These are phyloP conservation scores for Globisporangium barbulae DNA, from an alignment of 352 stramenopile species.

Conservation along the genomic window DNA sequence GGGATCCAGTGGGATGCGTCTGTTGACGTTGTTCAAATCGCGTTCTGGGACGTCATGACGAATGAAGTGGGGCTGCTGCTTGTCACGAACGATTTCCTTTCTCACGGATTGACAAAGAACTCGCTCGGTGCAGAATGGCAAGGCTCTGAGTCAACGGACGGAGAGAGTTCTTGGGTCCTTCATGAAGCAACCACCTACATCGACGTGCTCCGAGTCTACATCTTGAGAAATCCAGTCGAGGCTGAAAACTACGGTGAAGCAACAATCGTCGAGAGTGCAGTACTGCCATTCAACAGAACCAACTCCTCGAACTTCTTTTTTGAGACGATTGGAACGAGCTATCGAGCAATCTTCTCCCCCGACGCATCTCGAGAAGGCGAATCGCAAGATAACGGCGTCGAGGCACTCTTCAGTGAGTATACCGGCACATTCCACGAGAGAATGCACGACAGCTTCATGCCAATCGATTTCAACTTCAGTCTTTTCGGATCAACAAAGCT, in stretches of 20 bases:
- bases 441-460: conserved; percentile 47
- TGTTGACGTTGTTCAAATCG: conserved; percentile 49
- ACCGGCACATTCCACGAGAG: conserved; percentile 28
- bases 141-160: neutral
- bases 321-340: conserved; percentile 60
- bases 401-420: conserved; percentile 28
- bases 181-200: conserved; percentile 63
- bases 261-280: conserved; percentile 7
- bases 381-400: conserved; percentile 24
- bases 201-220: conserved; percentile 50
- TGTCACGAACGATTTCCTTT: conserved; percentile 49
- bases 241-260: conserved; percentile 14
- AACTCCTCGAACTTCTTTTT: conserved; percentile 55
- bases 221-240: conserved; percentile 31
- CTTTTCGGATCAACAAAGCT: conserved; percentile 22
- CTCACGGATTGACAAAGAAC: conserved; percentile 38
- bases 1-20: conserved; percentile 69
- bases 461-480: conserved; percentile 45
- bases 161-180: conserved; percentile 29
- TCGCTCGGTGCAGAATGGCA: neutral
- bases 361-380: conserved; percentile 17
- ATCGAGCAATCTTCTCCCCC: conserved; percentile 28
- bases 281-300: conserved; percentile 29
- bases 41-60: conserved; percentile 62
- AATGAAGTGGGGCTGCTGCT: conserved; percentile 53